Conservation (phyloP, 805 yeast genomes). For the Hanseniaspora pseudoguilliermondii region DNA sequence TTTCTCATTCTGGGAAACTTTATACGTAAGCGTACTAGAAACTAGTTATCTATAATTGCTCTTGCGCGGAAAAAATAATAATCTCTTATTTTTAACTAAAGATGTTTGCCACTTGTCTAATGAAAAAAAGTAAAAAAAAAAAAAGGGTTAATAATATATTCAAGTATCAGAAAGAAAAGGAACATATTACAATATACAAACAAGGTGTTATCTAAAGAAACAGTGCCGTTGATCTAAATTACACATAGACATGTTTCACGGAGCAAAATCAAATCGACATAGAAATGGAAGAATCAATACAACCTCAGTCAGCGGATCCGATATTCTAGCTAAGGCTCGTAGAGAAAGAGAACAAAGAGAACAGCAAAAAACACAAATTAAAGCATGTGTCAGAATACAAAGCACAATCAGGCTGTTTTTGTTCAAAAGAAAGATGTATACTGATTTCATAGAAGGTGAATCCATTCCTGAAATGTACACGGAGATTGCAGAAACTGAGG, state of each 20-base stretch:
- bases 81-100: too few species aligned
- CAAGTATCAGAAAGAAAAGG: too few species aligned
- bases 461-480: background rate
- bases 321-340: conserved; percentile 1
- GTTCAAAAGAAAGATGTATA: background rate
- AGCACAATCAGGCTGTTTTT: background rate
- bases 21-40: too few species aligned
- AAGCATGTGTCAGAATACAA: background rate
- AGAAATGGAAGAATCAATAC: background rate
- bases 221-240: background rate
- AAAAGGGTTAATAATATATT: too few species aligned
- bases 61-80: too few species aligned
- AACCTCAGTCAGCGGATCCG: background rate
- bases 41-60: too few species aligned
- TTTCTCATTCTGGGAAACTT: too few species aligned
- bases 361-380: background rate
- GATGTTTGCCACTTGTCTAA: too few species aligned
- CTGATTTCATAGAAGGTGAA: background rate
- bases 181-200: too few species aligned
- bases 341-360: conserved; percentile 6
- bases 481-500: background rate
- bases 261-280: background rate
- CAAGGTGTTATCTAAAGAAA: too few species aligned
- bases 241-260: background rate
- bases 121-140: too few species aligned